phyloP scores from a whole-genome alignment of 139 green algal species.

The Astrephomene gubernaculifera region DNA sequence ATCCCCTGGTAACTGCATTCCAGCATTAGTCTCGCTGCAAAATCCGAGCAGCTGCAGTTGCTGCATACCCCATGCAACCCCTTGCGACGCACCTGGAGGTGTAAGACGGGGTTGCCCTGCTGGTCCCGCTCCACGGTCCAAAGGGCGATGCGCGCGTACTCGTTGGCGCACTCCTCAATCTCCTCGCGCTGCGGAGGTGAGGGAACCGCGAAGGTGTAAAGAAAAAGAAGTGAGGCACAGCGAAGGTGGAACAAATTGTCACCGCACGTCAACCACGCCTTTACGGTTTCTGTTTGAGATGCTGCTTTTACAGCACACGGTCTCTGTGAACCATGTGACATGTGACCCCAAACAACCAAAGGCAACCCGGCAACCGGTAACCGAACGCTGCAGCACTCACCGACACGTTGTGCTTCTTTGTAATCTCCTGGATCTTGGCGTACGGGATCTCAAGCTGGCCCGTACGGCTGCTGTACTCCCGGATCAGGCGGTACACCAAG shows the following conservation, averaged over 20 bases:
- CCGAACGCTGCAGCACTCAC: too few species aligned
- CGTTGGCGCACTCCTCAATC: constrained; percentile 73
- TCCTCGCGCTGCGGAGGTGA: constrained; percentile 55
- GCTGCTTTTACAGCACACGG: too few species aligned
- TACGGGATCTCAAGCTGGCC: constrained; percentile 45
- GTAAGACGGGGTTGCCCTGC: constrained; percentile 54
- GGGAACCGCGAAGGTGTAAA: neutral
- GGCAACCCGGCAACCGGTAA: too few species aligned
- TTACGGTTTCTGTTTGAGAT: too few species aligned
- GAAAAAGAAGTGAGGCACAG: too few species aligned
- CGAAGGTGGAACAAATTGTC: too few species aligned
- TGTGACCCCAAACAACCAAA: too few species aligned
- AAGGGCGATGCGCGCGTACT: constrained; percentile 80
- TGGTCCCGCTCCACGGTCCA: constrained; percentile 64
- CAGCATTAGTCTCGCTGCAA: too few species aligned
- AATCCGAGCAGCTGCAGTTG: too few species aligned
- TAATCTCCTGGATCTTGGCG: constrained; percentile 51
- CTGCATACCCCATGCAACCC: neutral
- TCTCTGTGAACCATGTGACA: too few species aligned
- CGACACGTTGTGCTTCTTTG: constrained; percentile 53
- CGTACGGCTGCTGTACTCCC: constrained; percentile 37
- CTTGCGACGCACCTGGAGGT: constrained; percentile 40
- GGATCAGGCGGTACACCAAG: constrained; percentile 63
- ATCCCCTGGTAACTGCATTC: too few species aligned
- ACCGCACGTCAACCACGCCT: too few species aligned